Base-by-base conservation (phyloP, 1,139 yeast genomes). In the Pichia cactophila region DNA sequence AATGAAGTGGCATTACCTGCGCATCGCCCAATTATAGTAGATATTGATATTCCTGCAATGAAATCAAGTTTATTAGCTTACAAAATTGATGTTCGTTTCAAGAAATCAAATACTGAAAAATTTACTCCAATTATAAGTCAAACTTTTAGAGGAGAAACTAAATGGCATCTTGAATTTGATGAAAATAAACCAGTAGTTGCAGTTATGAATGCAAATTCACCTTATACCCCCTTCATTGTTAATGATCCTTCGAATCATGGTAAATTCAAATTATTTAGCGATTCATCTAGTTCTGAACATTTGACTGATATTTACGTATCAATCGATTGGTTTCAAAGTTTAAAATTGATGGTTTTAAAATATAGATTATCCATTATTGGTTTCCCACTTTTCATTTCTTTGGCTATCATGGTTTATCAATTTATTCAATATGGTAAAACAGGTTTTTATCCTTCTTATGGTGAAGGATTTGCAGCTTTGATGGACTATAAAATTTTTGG, bases 181-280 rank as follows among this genome's bases (percentile, higher is more conserved):
- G 61, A 69, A 10, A 58, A 64, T 42, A 62, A 56, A 37, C 56
- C 64, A 40, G 57, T 74, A 38, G 66, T 69, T 57, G 61, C 79
- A 43, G 70, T 74, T 16, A 70, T 82, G 61, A 94, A 86, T 61
- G 86, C 87, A n/a, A 74, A 82, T 31, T 83, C 95, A 0, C 96
- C 96, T 1, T 89, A 73, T 61, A 77, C 86, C 10, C 92, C 95
- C 3, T 75, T 75, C 54, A 64, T 64, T 39, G 57, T 60, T 39
- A 47, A 56, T 36, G 55, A 58, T 8, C 49, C 51, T 7, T 56
- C 64, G 12, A 31, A 46, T 11, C 56, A 60, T 41, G 55, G 77
- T 43, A 70, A 70, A 54, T 55, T 78, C 28, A 78, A 77, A 54
- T 50, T 78, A 5, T 77, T 80, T 74, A 69, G 70, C 42, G 72